Evolutionary conservation across 208 protist species (phyloP).

Genomic region (Kentomonas sorsogonicus): DNA sequence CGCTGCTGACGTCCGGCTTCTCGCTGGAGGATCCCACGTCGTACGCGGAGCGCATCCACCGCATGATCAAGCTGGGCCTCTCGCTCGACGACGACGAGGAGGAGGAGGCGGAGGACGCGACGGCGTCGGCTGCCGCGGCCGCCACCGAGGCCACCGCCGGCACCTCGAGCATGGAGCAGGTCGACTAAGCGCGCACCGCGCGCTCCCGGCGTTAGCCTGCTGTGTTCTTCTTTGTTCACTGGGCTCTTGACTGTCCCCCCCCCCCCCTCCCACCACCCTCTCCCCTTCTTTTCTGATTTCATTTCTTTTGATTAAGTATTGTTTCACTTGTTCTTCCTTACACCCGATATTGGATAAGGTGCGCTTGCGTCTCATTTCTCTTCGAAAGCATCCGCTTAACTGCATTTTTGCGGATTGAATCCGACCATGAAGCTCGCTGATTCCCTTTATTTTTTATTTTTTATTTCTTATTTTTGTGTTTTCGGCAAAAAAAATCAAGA

Average conservation of each 20-base stretch:
- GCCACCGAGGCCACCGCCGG: slow-evolving; percentile 59
- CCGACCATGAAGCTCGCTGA: no score
- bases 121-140: slow-evolving; percentile 21
- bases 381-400: no score
- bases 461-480: no score
- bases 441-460: no score
- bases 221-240: no score
- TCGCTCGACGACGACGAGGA: slow-evolving; percentile 85
- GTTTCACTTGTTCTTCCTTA: no score
- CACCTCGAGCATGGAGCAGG: slow-evolving; percentile 92
- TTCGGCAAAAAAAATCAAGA: neutral
- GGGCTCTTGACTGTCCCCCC: neutral
- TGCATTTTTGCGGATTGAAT: no score
- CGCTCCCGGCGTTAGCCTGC: neutral
- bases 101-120: slow-evolving; percentile 17
- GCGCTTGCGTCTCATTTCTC: no score
- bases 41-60: slow-evolving; percentile 95
- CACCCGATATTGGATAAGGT: no score
- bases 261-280: neutral
- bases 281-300: slow-evolving; percentile 1
- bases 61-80: slow-evolving; percentile 98
- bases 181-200: slow-evolving; percentile 74
- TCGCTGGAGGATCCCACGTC: slow-evolving; percentile 93
- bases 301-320: no score
- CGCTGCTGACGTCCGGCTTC: slow-evolving; percentile 98